phyloP scores from a whole-genome alignment of 495 filamentous ascomycete species.

The Penicillium pulvis region DNA sequence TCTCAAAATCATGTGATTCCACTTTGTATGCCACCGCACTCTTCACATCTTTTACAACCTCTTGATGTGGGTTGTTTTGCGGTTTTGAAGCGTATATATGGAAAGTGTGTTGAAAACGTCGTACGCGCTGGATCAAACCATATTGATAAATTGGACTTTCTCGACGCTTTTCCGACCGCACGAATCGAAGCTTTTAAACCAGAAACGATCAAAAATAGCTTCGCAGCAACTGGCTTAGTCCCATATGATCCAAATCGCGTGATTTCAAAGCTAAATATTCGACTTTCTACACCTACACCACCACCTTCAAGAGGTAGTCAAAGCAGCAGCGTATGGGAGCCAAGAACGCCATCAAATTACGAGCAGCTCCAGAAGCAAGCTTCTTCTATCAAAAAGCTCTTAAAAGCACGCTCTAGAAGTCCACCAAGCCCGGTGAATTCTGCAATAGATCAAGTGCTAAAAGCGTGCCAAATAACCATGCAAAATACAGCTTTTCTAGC shows the following conservation, averaged over 20 bases:
- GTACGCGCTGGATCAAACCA: too few species aligned
- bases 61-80: too few species aligned
- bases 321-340: background rate
- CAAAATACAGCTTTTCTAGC: too few species aligned
- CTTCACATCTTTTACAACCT: too few species aligned
- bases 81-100: too few species aligned
- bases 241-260: conserved; percentile 11
- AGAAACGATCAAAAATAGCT: conserved; percentile 18
- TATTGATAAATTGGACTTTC: background rate
- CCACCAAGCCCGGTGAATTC: background rate
- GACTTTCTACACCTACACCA: conserved; percentile 8
- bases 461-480: too few species aligned
- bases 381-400: conserved; percentile 3
- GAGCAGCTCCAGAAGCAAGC: background rate
- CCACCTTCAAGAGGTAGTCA: background rate
- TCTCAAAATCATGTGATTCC: background rate
- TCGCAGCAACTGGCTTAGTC: conserved; percentile 14
- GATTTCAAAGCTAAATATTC: conserved; percentile 12
- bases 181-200: conserved; percentile 12
- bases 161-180: background rate
- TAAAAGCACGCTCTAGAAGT: conserved; percentile 7
- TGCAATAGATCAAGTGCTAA: too few species aligned
- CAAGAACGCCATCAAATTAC: conserved; percentile 4
- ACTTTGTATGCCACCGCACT: background rate
- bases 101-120: too few species aligned